These are phyloP conservation scores for Clohesyomyces aquaticus DNA, from an alignment of 495 filamentous ascomycete species.

Conservation along the genomic window DNA sequence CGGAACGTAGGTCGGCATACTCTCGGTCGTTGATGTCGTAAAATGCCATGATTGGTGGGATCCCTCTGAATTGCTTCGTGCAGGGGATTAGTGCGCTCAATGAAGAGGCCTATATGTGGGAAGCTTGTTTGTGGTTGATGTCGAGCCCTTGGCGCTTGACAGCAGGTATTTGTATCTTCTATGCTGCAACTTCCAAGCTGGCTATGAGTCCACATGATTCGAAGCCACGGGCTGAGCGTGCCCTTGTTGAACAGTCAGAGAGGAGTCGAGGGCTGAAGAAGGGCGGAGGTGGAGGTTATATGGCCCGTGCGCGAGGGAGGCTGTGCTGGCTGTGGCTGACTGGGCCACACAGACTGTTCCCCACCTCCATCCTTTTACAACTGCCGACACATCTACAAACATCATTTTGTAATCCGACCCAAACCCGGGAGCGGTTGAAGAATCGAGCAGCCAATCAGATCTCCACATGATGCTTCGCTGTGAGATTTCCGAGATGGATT, in stretches of 20 bases:
- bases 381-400: background rate
- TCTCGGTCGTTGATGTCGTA: background rate
- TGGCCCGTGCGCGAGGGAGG: background rate
- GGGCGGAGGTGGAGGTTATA: background rate
- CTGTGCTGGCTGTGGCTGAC: too few relatives aligned
- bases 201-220: background rate
- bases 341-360: too few relatives aligned
- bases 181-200: background rate
- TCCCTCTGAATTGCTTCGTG: too few relatives aligned
- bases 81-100: slow-evolving; percentile 16
- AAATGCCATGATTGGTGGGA: slow-evolving; percentile 1
- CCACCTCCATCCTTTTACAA: too few relatives aligned
- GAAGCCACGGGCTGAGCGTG: background rate
- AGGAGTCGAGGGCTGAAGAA: background rate
- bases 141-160: background rate
- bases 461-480: background rate
- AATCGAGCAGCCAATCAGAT: background rate
- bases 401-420: background rate
- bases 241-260: background rate
- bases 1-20: slow-evolving; percentile 21
- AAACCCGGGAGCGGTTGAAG: background rate
- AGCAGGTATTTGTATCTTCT: background rate
- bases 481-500: background rate
- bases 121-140: background rate
- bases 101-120: slow-evolving; percentile 13